Percentiles rank a stretch among this genome's conserved stretches.
phyloP scores from a whole-genome alignment of 2,329 filamentous ascomycete species.

The Phialocephala subalpina region DNA sequence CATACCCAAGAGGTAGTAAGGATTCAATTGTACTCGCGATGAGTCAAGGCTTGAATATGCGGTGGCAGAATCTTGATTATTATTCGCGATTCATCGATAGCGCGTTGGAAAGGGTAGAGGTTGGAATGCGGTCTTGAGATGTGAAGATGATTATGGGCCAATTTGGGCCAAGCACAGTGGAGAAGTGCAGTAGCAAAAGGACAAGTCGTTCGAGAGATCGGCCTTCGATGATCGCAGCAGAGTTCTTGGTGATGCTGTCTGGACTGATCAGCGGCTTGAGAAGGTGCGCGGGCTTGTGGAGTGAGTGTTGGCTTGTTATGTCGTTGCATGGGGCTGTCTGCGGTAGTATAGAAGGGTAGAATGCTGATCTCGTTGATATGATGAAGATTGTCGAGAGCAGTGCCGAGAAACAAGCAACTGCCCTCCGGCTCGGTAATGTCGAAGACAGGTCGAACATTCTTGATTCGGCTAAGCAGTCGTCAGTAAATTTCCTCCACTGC shows the following conservation, averaged over 20 bases:
- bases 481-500: too few relatives aligned
- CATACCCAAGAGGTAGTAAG: slow-evolving; percentile 42
- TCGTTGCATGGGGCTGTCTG: too few relatives aligned
- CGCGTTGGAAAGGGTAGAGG: slow-evolving; percentile 41
- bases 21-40: slow-evolving; percentile 43
- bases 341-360: too few relatives aligned
- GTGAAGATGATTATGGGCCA: slow-evolving; percentile 54
- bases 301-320: too few relatives aligned
- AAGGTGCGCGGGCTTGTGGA: too few relatives aligned
- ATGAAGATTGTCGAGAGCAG: too few relatives aligned
- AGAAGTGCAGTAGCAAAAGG: slow-evolving; percentile 47
- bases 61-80: slow-evolving; percentile 46
- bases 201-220: slow-evolving; percentile 41
- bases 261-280: too few relatives aligned
- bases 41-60: slow-evolving; percentile 41
- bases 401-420: too few relatives aligned
- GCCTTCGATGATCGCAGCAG: slow-evolving; percentile 46
- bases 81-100: slow-evolving; percentile 42
- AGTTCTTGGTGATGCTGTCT: slow-evolving; percentile 25
- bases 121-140: slow-evolving; percentile 20
- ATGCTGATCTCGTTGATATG: too few relatives aligned
- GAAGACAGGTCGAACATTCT: too few relatives aligned
- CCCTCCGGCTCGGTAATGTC: too few relatives aligned
- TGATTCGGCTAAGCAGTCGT: too few relatives aligned
- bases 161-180: slow-evolving; percentile 47